A percentile compares a stretch with the other conserved stretches of the same genome.
These are phyloP conservation scores for Botrytis fragariae DNA, from an alignment of 2,329 filamentous ascomycete species.

Conservation along the genomic window DNA sequence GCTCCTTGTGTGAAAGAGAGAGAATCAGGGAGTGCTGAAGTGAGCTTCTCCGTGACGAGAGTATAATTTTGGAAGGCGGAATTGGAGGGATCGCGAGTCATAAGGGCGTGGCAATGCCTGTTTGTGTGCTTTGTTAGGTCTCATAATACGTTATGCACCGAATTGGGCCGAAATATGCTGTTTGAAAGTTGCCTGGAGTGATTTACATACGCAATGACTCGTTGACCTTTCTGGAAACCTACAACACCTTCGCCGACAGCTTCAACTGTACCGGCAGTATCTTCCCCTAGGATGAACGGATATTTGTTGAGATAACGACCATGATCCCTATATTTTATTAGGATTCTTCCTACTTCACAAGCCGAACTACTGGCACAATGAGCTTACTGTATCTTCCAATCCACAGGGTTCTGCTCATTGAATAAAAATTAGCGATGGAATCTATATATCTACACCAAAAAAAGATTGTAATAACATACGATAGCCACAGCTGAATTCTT, in stretches of 20 bases:
- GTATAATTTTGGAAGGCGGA: background rate
- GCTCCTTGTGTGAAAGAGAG: background rate
- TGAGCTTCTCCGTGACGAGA: background rate
- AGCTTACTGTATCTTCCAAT: background rate
- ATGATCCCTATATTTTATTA: background rate
- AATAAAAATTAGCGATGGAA: background rate
- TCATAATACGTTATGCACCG: background rate
- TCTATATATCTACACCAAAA: background rate
- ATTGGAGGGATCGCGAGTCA: background rate
- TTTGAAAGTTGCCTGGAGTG: background rate
- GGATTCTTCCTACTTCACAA: background rate
- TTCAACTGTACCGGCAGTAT: background rate
- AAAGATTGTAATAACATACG: background rate
- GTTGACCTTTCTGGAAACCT: background rate
- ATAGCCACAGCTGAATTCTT: background rate
- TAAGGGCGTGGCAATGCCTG: background rate
- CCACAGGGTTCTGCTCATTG: background rate
- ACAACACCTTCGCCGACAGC: background rate
- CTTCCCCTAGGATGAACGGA: background rate
- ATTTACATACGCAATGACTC: background rate
- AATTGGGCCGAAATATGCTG: background rate
- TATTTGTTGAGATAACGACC: background rate
- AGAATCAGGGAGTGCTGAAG: background rate
- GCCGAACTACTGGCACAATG: background rate
- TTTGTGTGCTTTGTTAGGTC: background rate